A percentile compares a stretch with the other conserved stretches of the same genome.
These are phyloP conservation scores for Colletotrichum horii DNA, from an alignment of 2,329 filamentous ascomycete species.

Conservation along the genomic window DNA sequence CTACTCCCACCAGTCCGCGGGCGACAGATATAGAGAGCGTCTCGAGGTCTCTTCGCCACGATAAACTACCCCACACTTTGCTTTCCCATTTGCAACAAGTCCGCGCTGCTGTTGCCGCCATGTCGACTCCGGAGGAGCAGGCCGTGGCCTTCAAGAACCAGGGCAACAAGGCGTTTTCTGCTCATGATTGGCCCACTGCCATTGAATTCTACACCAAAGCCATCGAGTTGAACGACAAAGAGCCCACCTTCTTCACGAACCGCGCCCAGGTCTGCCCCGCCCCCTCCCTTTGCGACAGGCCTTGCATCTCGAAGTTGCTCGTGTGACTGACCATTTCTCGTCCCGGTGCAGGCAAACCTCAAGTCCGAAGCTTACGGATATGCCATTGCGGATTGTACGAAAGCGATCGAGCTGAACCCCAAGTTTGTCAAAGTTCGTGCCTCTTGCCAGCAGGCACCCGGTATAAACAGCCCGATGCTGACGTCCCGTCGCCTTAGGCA, in stretches of 20 bases:
- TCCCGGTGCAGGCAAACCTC: constrained; percentile 74
- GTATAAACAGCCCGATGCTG: constrained; percentile 3
- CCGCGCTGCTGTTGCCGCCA: constrained; percentile 26
- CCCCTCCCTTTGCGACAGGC: not conserved
- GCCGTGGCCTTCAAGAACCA: constrained; percentile 88
- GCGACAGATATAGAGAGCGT: not conserved
- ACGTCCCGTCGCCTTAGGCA: constrained; percentile 59
- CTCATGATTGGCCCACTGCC: constrained; percentile 84
- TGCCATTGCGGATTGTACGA: constrained; percentile 87
- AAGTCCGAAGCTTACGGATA: constrained; percentile 96
- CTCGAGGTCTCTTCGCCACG: not conserved
- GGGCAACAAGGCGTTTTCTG: constrained; percentile 90
- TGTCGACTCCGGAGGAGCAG: constrained; percentile 61
- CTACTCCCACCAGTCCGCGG: constrained; percentile 1
- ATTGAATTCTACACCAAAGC: constrained; percentile 86
- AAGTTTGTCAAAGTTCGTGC: constrained; percentile 80
- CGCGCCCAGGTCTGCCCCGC: constrained; percentile 76
- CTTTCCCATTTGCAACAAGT: not conserved
- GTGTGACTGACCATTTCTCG: constrained; percentile 49
- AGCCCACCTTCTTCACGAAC: constrained; percentile 93
- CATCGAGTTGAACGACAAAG: constrained; percentile 81
- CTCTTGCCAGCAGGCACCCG: not conserved
- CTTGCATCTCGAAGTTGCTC: constrained; percentile 29
- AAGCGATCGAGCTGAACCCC: constrained; percentile 88
- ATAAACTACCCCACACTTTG: constrained; percentile 12